Evolutionary conservation across 2,329 filamentous ascomycete genomes (phyloP), one percentile per base, ranked within the genome.

Genomic region (Neocucurbitaria cava): DNA sequence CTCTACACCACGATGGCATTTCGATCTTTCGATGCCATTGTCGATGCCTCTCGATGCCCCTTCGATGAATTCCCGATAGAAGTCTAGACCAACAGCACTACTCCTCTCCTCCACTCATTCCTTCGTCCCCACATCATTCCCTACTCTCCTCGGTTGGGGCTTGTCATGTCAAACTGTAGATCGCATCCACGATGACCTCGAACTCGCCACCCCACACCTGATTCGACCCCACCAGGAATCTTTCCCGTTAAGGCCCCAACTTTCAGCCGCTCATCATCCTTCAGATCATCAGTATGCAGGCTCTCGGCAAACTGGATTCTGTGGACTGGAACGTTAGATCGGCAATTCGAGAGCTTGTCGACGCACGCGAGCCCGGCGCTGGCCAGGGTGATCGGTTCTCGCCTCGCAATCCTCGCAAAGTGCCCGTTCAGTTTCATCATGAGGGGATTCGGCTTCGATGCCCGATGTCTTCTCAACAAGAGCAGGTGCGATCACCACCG

Each of bases 111-210:
- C 39, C 47, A 20, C 17, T 33, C 43, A 15, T 41, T 30, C 42
- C 18, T 23, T 10, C 30, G 15, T 26, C 33, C 20, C 41, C 48
- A 41, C 53, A 7, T 31, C 13, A 23, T 20, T 18, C 5, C 11
- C n/a, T 41, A 40, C 38, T 31, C 40, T 38, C 39, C 8, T 17
- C 39, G 21, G 18, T 30, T 41, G 41, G 23, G 26, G 36, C 28
- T 44, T 56, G 46, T 54, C 52, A 51, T 62, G 55, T 33, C 50
- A 62, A 56, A 50, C 49, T 54, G 55, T 47, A 56, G 59, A 64
- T 62, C 61, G 23, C 51, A 52, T 41, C 23, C 38, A 36, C 40
- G 31, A 49, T 49, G 41, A 49, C 9, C 30, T 46, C 31, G 24
- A 15, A 26, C 17, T 52, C 30, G 41, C 45, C 46, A 49, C 56